Percentiles rank a stretch among this genome's conserved stretches.
Conservation (phyloP, 345 rosid genomes). For the Salix brachista region DNA sequence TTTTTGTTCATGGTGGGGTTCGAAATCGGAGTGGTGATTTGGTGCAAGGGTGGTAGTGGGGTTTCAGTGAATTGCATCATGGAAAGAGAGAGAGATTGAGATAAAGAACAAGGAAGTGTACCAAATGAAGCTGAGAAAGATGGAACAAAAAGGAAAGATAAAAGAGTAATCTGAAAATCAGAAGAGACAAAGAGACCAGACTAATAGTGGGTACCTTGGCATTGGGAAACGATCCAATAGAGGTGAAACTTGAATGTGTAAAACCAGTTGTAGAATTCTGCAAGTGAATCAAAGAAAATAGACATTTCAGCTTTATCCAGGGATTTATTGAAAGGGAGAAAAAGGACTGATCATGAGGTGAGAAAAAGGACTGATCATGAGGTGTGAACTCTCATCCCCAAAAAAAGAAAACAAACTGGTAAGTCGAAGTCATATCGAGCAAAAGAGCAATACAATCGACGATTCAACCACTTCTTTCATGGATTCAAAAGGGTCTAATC, state of each 20-base stretch:
- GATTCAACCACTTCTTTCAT: constrained; percentile 22
- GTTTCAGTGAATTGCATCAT: constrained; percentile 71
- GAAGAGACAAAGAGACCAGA: constrained; percentile 65
- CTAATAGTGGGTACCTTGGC: constrained; percentile 56
- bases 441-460: constrained; percentile 9
- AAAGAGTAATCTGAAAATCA: constrained; percentile 27
- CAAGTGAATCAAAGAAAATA: constrained; percentile 37
- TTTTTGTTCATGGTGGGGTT: constrained; percentile 42
- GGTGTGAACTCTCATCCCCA: constrained; percentile 26
- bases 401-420: not conserved
- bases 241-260: constrained; percentile 5
- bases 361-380: constrained; percentile 44
- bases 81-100: not conserved
- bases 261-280: constrained; percentile 31
- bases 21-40: constrained; percentile 20
- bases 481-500: constrained; percentile 34
- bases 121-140: constrained; percentile 8
- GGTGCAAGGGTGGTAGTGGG: constrained; percentile 40
- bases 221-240: constrained; percentile 51
- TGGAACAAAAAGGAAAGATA: constrained; percentile 15
- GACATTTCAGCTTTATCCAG: constrained; percentile 49
- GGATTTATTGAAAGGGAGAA: constrained; percentile 33
- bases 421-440: constrained; percentile 28
- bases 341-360: constrained; percentile 51
- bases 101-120: not conserved